These are phyloP conservation scores for Rubroboletus pulcherrimus DNA, from an alignment of 768 basidiomycete species.

Conservation along the genomic window DNA sequence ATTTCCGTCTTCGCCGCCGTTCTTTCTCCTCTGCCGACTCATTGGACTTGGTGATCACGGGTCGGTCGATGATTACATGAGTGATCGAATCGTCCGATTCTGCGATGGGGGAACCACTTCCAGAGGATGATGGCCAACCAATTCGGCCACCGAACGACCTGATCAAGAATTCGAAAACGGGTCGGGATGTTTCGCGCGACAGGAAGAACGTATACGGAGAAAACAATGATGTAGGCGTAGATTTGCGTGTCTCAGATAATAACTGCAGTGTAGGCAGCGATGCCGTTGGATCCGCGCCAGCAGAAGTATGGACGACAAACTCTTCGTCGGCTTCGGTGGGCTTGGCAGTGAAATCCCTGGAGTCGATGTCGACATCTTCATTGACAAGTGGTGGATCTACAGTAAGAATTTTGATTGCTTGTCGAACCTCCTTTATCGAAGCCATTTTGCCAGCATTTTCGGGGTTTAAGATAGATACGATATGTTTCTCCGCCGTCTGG, in stretches of 20 bases:
- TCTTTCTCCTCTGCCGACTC: conserved; percentile 60
- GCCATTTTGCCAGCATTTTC: conserved; percentile 33
- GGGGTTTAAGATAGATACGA: conserved; percentile 15
- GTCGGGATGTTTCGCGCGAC: conserved; percentile 86
- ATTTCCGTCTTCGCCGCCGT: conserved; percentile 67
- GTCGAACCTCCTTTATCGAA: conserved; percentile 52
- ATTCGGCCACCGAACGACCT: conserved; percentile 89
- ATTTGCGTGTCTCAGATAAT: conserved; percentile 55
- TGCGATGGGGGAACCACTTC: conserved; percentile 74
- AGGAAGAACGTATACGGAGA: conserved; percentile 87
- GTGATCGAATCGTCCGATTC: conserved; percentile 84
- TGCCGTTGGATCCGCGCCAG: conserved; percentile 41
- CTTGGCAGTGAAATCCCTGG: conserved; percentile 29
- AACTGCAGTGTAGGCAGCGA: conserved; percentile 68
- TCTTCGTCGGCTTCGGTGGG: conserved; percentile 52
- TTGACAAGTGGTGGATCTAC: conserved; percentile 17
- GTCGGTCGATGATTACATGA: conserved; percentile 93
- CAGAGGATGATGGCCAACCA: conserved; percentile 83
- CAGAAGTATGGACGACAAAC: conserved; percentile 61
- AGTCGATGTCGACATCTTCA: conserved; percentile 40
- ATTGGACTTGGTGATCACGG: conserved; percentile 45
- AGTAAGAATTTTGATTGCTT: conserved; percentile 46
- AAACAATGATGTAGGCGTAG: conserved; percentile 64
- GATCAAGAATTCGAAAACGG: conserved; percentile 91
- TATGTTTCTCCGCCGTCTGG: conserved; percentile 41